Percentiles rank a stretch among this genome's conserved stretches.
phyloP scores from a whole-genome alignment of 345 rosid genomes.

The Heritiera littoralis region DNA sequence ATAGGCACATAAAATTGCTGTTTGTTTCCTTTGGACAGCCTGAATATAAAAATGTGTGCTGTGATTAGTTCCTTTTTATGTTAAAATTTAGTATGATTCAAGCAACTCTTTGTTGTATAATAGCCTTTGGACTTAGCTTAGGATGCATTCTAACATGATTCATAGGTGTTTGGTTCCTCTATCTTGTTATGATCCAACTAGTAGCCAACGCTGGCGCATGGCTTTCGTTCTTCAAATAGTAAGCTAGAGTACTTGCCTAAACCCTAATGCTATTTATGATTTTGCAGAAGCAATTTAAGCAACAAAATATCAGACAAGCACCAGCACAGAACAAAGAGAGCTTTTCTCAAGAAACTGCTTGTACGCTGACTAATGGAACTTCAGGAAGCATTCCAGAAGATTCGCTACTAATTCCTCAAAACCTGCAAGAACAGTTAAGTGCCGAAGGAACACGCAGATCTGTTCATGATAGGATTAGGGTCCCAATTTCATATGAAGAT shows the following conservation, averaged over 20 bases:
- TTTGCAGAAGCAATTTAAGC: constrained; percentile 85
- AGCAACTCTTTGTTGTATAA: not conserved
- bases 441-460: constrained; percentile 47
- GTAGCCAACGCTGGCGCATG: not conserved
- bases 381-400: constrained; percentile 27
- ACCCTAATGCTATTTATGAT: not conserved
- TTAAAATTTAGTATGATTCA: not conserved
- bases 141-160: not conserved
- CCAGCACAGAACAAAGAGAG: constrained; percentile 33
- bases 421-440: constrained; percentile 32
- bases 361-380: constrained; percentile 33
- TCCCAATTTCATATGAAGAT: constrained; percentile 84
- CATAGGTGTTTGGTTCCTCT: not conserved
- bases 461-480: constrained; percentile 77
- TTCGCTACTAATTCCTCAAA: constrained; percentile 21
- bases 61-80: not conserved
- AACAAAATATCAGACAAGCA: constrained; percentile 39
- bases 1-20: not conserved
- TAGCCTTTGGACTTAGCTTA: not conserved
- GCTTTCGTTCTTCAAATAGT: not conserved
- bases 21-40: not conserved
- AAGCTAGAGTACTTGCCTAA: not conserved
- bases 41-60: not conserved
- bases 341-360: constrained; percentile 32
- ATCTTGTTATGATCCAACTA: not conserved